phyloP scores from a whole-genome alignment of 495 filamentous ascomycete genomes.

The Wilcoxina mikolae region DNA sequence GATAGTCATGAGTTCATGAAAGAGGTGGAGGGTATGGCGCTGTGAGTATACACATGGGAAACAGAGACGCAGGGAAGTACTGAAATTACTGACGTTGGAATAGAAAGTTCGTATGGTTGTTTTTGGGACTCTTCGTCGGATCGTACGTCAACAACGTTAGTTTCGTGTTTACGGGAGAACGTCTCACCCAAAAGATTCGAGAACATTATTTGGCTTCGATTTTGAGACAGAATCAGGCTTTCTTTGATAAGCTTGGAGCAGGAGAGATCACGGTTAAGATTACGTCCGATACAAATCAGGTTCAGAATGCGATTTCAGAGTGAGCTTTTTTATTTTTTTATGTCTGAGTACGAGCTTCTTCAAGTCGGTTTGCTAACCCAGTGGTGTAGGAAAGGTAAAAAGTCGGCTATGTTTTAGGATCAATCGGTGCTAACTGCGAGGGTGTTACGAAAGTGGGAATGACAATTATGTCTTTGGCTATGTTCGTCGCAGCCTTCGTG shows the following conservation, averaged over 20 bases:
- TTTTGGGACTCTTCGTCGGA: background rate
- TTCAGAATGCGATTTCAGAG: constrained; percentile 36
- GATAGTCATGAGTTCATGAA: background rate
- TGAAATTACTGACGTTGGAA: background rate
- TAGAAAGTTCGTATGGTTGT: background rate
- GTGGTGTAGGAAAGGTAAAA: too few relatives aligned
- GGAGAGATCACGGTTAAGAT: constrained; percentile 33
- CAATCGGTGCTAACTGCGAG: too few relatives aligned
- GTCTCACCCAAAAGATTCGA: background rate
- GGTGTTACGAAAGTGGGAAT: constrained; percentile 40
- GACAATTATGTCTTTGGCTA: constrained; percentile 39
- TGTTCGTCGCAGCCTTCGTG: constrained; percentile 35
- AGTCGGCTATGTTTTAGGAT: too few relatives aligned
- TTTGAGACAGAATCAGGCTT: constrained; percentile 34
- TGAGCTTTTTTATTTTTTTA: too few relatives aligned
- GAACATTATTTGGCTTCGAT: constrained; percentile 27
- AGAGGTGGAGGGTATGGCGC: background rate
- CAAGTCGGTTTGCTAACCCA: too few relatives aligned
- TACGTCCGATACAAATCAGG: constrained; percentile 31
- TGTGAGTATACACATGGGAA: background rate
- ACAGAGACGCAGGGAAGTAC: background rate
- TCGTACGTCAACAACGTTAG: background rate
- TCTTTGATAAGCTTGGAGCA: constrained; percentile 31
- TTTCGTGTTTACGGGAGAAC: background rate
- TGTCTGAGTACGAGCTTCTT: too few relatives aligned